phyloP scores from a whole-genome alignment of 176 grass and related monocot genomes.

The Dendrocalamus sinicus region DNA sequence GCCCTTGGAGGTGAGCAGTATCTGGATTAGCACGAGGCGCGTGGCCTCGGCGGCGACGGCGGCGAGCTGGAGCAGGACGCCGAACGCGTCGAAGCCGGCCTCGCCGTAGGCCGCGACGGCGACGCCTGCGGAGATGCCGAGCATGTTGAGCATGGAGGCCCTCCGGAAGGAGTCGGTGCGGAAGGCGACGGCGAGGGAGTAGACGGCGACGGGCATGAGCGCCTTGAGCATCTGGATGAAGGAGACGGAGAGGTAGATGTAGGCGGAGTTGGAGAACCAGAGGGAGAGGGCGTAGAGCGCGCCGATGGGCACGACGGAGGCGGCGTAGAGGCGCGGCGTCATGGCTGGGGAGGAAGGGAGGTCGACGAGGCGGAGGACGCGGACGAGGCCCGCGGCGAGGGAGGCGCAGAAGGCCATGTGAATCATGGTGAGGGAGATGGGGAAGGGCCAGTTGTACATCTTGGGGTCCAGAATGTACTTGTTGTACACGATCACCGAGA shows the following conservation, averaged over 20 bases:
- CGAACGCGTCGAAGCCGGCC: slow-evolving; percentile 63
- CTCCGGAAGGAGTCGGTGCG: slow-evolving; percentile 62
- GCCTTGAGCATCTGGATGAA: slow-evolving; percentile 99
- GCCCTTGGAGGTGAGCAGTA: slow-evolving; percentile 73
- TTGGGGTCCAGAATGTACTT: slow-evolving; percentile 99
- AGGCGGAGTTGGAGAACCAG: slow-evolving; percentile 98
- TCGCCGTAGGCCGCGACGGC: slow-evolving; percentile 81
- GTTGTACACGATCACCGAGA: slow-evolving; percentile 98
- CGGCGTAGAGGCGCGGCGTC: slow-evolving; percentile 66
- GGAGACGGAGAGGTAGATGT: slow-evolving; percentile 99
- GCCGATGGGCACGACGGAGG: slow-evolving; percentile 86
- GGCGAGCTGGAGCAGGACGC: slow-evolving; percentile 76
- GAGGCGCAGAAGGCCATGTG: slow-evolving; percentile 97
- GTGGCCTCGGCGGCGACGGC: slow-evolving; percentile 87
- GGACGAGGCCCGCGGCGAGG: slow-evolving; percentile 77
- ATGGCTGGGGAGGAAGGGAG: slow-evolving; percentile 67
- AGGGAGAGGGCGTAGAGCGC: slow-evolving; percentile 93
- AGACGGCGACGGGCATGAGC: slow-evolving; percentile 95
- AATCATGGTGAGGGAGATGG: slow-evolving; percentile 95
- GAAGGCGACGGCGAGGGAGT: slow-evolving; percentile 75
- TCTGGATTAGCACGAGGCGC: slow-evolving; percentile 84
- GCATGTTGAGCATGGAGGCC: slow-evolving; percentile 81
- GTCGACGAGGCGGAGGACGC: slow-evolving; percentile 75
- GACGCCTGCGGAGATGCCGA: slow-evolving; percentile 76
- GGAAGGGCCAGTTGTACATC: slow-evolving; percentile 99